These are phyloP conservation scores for Aquilaria agallochum DNA, from an alignment of 441 rosid species.

Conservation along the genomic window DNA sequence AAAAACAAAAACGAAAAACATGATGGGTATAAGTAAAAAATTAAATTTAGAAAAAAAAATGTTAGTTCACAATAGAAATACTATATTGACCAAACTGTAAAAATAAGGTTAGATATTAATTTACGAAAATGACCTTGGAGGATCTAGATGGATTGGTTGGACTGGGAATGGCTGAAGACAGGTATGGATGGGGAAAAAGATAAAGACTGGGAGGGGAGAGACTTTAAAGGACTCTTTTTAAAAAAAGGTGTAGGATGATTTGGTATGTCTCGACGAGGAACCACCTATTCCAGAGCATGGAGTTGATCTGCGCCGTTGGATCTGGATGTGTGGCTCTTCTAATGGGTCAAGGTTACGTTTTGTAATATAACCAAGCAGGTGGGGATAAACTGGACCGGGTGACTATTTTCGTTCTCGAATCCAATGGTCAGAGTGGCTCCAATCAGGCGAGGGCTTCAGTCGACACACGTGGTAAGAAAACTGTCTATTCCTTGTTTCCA, in stretches of 20 bases:
- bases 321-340: constrained; percentile 5
- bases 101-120: constrained; percentile 6
- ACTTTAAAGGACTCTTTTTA: constrained; percentile 7
- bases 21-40: constrained; percentile 1
- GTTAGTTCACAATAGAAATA: constrained; percentile 4
- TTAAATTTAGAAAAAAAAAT: constrained; percentile 3
- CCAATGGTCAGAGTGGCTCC: constrained; percentile 16
- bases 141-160: constrained; percentile 27
- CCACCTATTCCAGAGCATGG: constrained; percentile 9
- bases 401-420: constrained; percentile 8
- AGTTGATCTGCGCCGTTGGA: constrained; percentile 25
- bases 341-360: constrained; percentile 23
- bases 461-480: constrained; percentile 16
- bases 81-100: neutral
- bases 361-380: constrained; percentile 6
- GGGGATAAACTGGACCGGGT: constrained; percentile 27
- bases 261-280: neutral
- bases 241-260: neutral
- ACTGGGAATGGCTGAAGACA: constrained; percentile 9
- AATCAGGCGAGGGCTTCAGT: neutral
- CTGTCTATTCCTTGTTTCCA: constrained; percentile 11
- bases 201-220: neutral
- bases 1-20: constrained; percentile 1
- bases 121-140: constrained; percentile 40
- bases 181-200: constrained; percentile 16